Percentiles rank a stretch among this genome's conserved stretches.
Evolutionary conservation across 208 protist species (phyloP).

Genomic region (Trypanosoma boissoni): DNA sequence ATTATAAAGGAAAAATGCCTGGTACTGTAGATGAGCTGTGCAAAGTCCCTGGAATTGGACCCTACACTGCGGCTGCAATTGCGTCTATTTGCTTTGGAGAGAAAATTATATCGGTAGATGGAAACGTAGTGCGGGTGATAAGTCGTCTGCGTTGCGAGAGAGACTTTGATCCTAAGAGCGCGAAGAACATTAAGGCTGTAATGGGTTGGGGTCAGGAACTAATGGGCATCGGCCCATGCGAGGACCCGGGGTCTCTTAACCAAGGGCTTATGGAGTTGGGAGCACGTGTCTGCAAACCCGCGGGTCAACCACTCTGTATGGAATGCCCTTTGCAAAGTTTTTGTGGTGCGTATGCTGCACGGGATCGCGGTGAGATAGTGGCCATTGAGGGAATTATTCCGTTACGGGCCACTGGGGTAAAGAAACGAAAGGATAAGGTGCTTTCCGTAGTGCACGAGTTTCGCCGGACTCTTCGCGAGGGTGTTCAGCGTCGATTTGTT

Average conservation of each 20-base stretch:
- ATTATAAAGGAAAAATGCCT: conserved; percentile 38
- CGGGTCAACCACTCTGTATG: conserved; percentile 56
- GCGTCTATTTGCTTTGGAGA: conserved; percentile 87
- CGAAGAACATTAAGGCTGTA: conserved; percentile 53
- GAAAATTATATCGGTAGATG: conserved; percentile 81
- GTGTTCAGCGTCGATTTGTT: conserved; percentile 40
- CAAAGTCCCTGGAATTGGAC: conserved; percentile 88
- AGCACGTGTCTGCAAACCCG: conserved; percentile 77
- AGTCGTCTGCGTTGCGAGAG: conserved; percentile 70
- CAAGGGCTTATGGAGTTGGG: conserved; percentile 95
- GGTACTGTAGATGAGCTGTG: conserved; percentile 41
- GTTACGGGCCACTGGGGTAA: conserved; percentile 30
- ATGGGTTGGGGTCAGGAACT: conserved; percentile 53
- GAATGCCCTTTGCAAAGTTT: conserved; percentile 57
- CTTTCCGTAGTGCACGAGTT: conserved; percentile 79
- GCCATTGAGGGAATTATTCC: conserved; percentile 82
- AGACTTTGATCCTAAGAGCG: conserved; percentile 73
- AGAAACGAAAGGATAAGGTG: conserved; percentile 55
- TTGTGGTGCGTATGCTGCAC: conserved; percentile 50
- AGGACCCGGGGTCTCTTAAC: conserved; percentile 69
- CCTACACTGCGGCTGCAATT: conserved; percentile 93
- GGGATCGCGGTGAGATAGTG: conserved; percentile 38
- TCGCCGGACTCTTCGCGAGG: neutral
- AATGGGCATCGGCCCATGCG: conserved; percentile 35
- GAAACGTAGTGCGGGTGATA: conserved; percentile 92